Percentiles rank a stretch among this genome's conserved stretches.
Evolutionary conservation across 2,329 filamentous ascomycete species (phyloP).

Genomic region (Penicillium expansum): DNA sequence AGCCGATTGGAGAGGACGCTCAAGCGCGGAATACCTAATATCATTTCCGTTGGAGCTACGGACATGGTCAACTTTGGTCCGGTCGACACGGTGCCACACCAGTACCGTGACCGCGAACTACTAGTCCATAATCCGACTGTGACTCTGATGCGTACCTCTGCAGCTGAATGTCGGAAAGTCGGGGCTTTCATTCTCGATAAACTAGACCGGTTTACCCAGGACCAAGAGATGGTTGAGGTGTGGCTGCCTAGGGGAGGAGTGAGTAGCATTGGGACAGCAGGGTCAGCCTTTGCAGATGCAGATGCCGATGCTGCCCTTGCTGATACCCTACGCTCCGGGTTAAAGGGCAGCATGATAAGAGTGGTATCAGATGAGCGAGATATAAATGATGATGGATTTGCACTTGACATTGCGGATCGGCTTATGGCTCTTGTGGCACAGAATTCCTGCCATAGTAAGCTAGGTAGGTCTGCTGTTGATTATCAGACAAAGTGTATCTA

Average conservation of each 20-base stretch:
- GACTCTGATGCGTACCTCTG: neutral
- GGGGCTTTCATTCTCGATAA: neutral
- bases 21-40: neutral
- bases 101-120: neutral
- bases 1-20: neutral
- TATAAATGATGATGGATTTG: neutral
- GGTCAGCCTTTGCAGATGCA: neutral
- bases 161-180: neutral
- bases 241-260: neutral
- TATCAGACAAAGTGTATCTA: neutral
- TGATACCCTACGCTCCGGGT: neutral
- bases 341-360: neutral
- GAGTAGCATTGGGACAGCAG: neutral
- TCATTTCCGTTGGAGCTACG: neutral
- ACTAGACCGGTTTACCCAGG: neutral
- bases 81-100: neutral
- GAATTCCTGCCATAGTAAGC: neutral
- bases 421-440: neutral
- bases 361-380: neutral
- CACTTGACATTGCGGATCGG: neutral
- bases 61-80: conserved; percentile 1
- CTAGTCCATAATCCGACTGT: neutral
- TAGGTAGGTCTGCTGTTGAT: neutral
- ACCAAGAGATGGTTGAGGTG: neutral
- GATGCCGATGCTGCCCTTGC: neutral